Base-by-base conservation (phyloP, 2,329 filamentous ascomycete genomes). In the Talaromyces albobiverticillius region DNA sequence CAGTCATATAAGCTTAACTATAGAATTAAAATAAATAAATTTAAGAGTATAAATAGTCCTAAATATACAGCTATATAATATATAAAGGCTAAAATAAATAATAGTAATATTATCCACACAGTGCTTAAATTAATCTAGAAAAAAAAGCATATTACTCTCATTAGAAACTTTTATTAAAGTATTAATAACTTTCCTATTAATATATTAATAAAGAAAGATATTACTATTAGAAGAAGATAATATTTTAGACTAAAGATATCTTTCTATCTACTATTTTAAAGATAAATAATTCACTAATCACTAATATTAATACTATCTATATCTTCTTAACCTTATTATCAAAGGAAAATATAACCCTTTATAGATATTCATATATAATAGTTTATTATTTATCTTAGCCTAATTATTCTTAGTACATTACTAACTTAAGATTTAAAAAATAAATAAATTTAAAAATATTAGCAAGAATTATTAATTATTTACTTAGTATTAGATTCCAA, bases 361-460 rank as follows among this genome's bases (percentile, higher is more conserved):
- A 4, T 68, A 63, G 61, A 60, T 67, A 53, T 68, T 68, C 54
- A 66, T 61, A 7, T 60, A 59, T 34, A 62, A 63, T 29, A 56
- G 60, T 59, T 53, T 46, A 55, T 42, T n/a, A n/a, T 3, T 14
- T 14, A n/a, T 4, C 29, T 31, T 11, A 36, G 9, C 20, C 16
- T 7, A 20, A 13, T 20, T 20, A 26, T 29, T 52, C n/a, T 11
- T 16, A 46, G 25, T 34, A 7, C 16, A 10, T 13, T 36, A 36
- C 26, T 29, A 11, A 31, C 6, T 22, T 18, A 29, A 31, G 13
- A n/a, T 36, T 20, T 52, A 23, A 36, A 51, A 2, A 29, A 14
- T 43, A 63, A 66, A 68, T 25, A 59, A 67, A 3, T 66, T 68
- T 36, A 66, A 68, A 54, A 68, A 67, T 41, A 63, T 68, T 18